A percentile compares a stretch with the other conserved stretches of the same genome.
These are phyloP conservation scores for Pugionium dolabratum DNA, from an alignment of 345 rosid species.

Conservation along the genomic window DNA sequence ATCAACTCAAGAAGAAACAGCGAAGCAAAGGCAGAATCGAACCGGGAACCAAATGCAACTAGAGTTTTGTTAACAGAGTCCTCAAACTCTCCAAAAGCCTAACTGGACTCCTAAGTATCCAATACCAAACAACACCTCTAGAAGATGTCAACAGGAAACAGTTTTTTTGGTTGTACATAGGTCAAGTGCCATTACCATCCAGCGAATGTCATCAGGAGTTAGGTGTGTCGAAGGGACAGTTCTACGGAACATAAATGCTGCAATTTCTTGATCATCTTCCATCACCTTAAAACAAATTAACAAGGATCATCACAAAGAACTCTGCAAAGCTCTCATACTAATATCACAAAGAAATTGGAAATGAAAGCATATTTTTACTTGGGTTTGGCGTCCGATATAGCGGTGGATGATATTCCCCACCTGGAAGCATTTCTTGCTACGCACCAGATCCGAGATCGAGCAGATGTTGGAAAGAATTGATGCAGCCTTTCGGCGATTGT, in stretches of 20 bases:
- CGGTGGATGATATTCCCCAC: constrained; percentile 86
- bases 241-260: constrained; percentile 91
- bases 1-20: not conserved
- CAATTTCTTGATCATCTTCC: constrained; percentile 95
- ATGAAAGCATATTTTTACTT: constrained; percentile 47
- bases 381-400: constrained; percentile 92
- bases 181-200: constrained; percentile 68
- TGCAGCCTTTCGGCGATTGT: constrained; percentile 53
- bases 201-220: constrained; percentile 90
- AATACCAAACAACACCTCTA: not conserved
- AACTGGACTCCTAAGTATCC: not conserved
- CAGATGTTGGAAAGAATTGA: constrained; percentile 63
- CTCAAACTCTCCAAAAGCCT: not conserved
- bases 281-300: constrained; percentile 51
- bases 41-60: not conserved
- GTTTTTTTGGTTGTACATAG: not conserved
- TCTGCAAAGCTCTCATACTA: constrained; percentile 7
- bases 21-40: not conserved
- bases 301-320: constrained; percentile 21
- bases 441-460: constrained; percentile 73
- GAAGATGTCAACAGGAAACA: constrained; percentile 43
- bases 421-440: constrained; percentile 71
- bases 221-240: constrained; percentile 87
- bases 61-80: not conserved
- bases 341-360: constrained; percentile 50